phyloP scores from a whole-genome alignment of 176 grass and related monocot genomes.

The Eragrostis curvula region DNA sequence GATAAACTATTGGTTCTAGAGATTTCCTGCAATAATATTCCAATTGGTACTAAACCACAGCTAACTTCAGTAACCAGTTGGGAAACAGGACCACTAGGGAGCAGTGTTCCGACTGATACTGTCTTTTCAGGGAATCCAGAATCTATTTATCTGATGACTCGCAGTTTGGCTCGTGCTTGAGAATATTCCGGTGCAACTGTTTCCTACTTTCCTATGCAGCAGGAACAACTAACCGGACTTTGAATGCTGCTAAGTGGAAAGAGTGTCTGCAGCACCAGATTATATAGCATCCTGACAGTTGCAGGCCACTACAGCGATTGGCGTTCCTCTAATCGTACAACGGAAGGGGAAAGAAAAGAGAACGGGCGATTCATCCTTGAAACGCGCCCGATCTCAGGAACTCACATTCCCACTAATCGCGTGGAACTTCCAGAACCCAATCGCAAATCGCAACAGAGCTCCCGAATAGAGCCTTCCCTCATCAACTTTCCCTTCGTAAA shows the following conservation, averaged over 20 bases:
- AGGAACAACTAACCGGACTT: neutral
- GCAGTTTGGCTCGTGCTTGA: neutral
- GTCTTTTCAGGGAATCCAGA: neutral
- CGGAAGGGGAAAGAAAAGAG: neutral
- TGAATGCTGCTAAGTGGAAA: neutral
- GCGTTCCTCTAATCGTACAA: neutral
- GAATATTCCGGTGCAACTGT: neutral
- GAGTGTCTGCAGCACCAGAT: neutral
- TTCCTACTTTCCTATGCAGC: neutral
- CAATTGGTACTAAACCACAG: neutral
- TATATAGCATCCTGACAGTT: neutral
- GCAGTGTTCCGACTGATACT: neutral
- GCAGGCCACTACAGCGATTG: neutral
- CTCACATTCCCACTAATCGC: neutral
- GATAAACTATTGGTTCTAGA: neutral
- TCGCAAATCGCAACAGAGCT: neutral
- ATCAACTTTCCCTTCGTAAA: neutral
- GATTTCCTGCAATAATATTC: neutral
- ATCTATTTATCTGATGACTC: neutral
- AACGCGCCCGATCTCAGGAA: neutral
- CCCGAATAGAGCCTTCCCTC: neutral
- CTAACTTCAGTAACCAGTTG: neutral
- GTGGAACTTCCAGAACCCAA: neutral
- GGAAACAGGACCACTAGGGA: neutral
- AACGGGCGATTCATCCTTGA: neutral